Evolutionary conservation across 257 asterid genomes (phyloP).

Genomic region (Mitragyna speciosa): DNA sequence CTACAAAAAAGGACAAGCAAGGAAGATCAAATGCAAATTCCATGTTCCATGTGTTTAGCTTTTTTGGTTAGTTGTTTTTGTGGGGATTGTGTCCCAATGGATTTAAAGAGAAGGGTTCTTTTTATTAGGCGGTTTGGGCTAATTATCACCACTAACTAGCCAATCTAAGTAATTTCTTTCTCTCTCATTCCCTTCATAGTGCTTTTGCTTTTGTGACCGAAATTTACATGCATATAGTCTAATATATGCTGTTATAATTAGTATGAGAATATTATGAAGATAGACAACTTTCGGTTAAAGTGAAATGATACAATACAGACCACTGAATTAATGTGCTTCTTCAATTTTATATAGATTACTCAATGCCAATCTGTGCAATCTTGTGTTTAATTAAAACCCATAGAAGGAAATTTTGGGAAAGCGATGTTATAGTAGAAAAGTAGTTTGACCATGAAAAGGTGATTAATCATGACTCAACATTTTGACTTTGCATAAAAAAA

Average conservation of each 20-base stretch:
- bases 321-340: conserved; percentile 9
- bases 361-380: neutral
- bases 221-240: neutral
- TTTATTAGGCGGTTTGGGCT: conserved; percentile 12
- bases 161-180: no score
- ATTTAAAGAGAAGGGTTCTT: neutral
- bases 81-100: conserved; percentile 3
- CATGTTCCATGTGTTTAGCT: neutral
- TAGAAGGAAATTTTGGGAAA: neutral
- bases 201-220: conserved; percentile 2
- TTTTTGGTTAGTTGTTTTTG: neutral
- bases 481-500: no score
- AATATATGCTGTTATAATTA: neutral
- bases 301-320: neutral
- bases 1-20: neutral
- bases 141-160: conserved; percentile 10
- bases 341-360: neutral
- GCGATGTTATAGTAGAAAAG: neutral
- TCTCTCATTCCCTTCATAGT: neutral
- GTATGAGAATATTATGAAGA: neutral
- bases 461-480: neutral
- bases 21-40: neutral
- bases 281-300: conserved; percentile 27
- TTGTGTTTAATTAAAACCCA: no score
- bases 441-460: neutral